A percentile compares a stretch with the other conserved stretches of the same genome.
Conservation (phyloP, 2,329 filamentous ascomycete species). For the Aureobasidium sp. region DNA sequence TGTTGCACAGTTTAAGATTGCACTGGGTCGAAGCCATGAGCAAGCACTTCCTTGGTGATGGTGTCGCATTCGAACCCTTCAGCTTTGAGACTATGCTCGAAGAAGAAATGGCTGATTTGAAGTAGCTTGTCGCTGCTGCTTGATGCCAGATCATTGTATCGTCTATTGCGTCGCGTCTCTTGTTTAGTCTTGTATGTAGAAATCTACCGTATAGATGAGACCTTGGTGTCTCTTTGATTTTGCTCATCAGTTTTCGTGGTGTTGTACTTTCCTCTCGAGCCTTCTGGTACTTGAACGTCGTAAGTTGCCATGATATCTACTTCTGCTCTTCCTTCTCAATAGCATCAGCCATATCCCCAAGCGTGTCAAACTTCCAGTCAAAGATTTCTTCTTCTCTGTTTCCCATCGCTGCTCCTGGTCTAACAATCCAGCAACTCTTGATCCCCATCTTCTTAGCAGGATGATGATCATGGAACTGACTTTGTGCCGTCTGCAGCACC, state of each 20-base stretch:
- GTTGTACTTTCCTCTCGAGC: not conserved
- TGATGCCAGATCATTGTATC: not conserved
- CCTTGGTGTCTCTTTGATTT: not conserved
- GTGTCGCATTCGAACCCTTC: conserved; percentile 75
- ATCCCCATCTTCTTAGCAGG: conserved; percentile 56
- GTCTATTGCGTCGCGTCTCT: not conserved
- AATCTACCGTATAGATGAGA: conserved; percentile 12
- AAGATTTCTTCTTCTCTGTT: conserved; percentile 35
- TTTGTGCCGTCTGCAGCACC: conserved; percentile 62
- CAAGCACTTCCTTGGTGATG: conserved; percentile 91
- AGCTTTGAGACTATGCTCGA: conserved; percentile 79
- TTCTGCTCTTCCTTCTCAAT: conserved; percentile 34
- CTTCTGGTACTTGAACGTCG: not conserved
- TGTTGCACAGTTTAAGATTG: conserved; percentile 84
- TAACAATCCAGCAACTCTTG: conserved; percentile 56
- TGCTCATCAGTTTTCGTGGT: not conserved
- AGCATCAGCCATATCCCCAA: conserved; percentile 55
- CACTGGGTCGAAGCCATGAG: conserved; percentile 98
- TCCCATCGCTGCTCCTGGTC: conserved; percentile 44
- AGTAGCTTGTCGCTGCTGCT: conserved; percentile 19
- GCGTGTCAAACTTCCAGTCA: conserved; percentile 52
- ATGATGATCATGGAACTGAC: conserved; percentile 59
- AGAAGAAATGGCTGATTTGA: conserved; percentile 53
- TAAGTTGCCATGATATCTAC: not conserved
- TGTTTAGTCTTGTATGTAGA: conserved; percentile 11